Base-by-base conservation (phyloP, 257 asterid genomes). In the Nyctanthes arbortristis region DNA sequence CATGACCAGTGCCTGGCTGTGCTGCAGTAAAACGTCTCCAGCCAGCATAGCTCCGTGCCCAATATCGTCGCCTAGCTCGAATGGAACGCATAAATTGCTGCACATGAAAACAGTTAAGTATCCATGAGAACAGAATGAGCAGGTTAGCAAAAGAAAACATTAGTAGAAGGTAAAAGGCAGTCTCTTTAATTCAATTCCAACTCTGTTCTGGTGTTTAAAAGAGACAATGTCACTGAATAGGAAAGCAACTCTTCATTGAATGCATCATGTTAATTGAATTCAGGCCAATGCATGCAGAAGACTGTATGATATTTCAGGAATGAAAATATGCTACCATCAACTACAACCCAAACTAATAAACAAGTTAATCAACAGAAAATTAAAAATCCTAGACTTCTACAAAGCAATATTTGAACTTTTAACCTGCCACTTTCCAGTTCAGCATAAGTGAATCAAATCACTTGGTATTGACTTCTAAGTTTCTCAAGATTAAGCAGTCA, bases 41-140 rank as follows among this genome's bases (percentile, higher is more conserved):
- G 36, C 99, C 99, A 75, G 99, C 99, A 84, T 81, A 93, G 81
- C 99, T 93, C 83, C 99, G 85, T 4, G 97, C 95, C 99, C 99
- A 93, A 52, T 93, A 93, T 45, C 96, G 88, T 64, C 99, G 81
- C 37, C 96, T 81, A 34, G 99, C 86, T 45, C 86, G 85, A 73
- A 31, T 70, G 47, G 96, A 93, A 64, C 93, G 96, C 31, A 80
- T 60, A 71, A 91, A 93, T 77, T 93, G 91, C 97, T 93, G 84
- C 68, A 61, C 36, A 65, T n/a, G 65, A 71, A 13, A 57, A 65
- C 20, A 36, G 39, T 52, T n/a, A 34, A 71, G 35, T 27, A 36
- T 39, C 62, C 70, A 72, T 43, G 37, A 63, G 32, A 45, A 45
- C 69, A 52, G 16, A 52, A 70, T 39, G 75, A 32, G 34, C 25